Conservation (phyloP, 2,329 filamentous ascomycete genomes). For the Parascedosporium putredinis region DNA sequence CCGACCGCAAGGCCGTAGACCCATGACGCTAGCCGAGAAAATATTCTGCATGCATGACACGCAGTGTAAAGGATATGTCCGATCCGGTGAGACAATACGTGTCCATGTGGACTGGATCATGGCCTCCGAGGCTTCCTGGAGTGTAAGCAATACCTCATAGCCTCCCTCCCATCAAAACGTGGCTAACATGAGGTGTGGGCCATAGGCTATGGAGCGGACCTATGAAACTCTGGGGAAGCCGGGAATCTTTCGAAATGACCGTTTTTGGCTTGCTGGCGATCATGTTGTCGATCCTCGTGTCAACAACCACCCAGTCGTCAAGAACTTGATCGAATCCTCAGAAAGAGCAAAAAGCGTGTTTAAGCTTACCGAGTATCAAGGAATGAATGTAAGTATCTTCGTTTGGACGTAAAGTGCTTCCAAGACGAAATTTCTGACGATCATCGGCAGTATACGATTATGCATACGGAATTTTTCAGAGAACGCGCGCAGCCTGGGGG, state of each 20-base stretch:
- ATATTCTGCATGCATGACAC: background rate
- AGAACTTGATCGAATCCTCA: slow-evolving; percentile 23
- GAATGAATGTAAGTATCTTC: slow-evolving; percentile 8
- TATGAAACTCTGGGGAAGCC: slow-evolving; percentile 28
- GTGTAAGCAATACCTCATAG: background rate
- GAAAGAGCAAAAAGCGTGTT: slow-evolving; percentile 27
- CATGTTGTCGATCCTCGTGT: slow-evolving; percentile 35
- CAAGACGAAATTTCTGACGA: background rate
- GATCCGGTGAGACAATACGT: slow-evolving; percentile 27
- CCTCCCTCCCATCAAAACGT: no score
- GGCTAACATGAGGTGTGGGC: no score
- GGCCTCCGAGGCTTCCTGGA: slow-evolving; percentile 31
- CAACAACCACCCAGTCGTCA: slow-evolving; percentile 23
- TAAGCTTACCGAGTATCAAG: slow-evolving; percentile 28
- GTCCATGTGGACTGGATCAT: slow-evolving; percentile 35
- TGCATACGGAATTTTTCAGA: slow-evolving; percentile 36
- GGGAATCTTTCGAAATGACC: slow-evolving; percentile 36
- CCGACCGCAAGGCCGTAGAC: background rate
- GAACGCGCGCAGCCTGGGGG: slow-evolving; percentile 32
- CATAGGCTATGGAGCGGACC: slow-evolving; percentile 27
- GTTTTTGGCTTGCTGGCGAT: slow-evolving; percentile 39
- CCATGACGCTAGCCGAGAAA: background rate
- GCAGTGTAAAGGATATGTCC: slow-evolving; percentile 15
- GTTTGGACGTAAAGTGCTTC: background rate
- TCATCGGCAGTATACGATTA: slow-evolving; percentile 25